phyloP scores from a whole-genome alignment of 2,329 filamentous ascomycete genomes.

The Fusarium neocosmosporiellum region DNA sequence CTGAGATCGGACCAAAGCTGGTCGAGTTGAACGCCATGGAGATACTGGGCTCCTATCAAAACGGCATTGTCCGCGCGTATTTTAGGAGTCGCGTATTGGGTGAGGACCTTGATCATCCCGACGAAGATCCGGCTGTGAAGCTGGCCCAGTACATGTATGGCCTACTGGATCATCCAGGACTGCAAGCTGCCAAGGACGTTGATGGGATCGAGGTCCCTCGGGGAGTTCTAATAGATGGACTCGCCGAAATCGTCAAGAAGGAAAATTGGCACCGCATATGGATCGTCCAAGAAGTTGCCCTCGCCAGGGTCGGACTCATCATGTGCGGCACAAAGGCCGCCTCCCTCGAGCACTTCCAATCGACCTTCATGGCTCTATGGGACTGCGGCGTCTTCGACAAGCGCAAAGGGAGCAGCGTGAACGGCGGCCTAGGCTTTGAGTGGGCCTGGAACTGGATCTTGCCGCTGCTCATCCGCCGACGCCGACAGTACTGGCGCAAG shows the following conservation, averaged over 20 bases:
- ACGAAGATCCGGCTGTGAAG: not conserved
- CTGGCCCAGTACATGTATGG: not conserved
- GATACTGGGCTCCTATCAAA: not conserved
- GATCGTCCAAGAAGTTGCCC: not conserved
- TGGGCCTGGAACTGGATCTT: not conserved
- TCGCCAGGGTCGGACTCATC: not conserved
- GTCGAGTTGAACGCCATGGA: not conserved
- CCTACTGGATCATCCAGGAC: not conserved
- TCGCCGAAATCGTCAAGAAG: not conserved
- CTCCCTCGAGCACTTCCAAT: not conserved
- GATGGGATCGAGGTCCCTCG: not conserved
- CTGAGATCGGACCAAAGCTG: not conserved
- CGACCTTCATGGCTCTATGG: not conserved
- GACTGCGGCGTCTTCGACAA: not conserved
- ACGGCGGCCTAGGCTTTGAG: not conserved
- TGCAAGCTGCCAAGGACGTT: not conserved
- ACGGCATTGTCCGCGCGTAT: not conserved
- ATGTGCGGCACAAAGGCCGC: not conserved
- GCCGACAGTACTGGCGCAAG: not conserved
- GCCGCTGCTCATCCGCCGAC: not conserved
- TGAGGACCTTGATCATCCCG: not conserved
- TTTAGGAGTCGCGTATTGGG: not conserved
- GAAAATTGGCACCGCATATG: not conserved
- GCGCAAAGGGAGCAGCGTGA: not conserved
- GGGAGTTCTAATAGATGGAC: not conserved